Evolutionary conservation across 169 alveolate genomes (phyloP).

Genomic region (Cryptosporidium ryanae): DNA sequence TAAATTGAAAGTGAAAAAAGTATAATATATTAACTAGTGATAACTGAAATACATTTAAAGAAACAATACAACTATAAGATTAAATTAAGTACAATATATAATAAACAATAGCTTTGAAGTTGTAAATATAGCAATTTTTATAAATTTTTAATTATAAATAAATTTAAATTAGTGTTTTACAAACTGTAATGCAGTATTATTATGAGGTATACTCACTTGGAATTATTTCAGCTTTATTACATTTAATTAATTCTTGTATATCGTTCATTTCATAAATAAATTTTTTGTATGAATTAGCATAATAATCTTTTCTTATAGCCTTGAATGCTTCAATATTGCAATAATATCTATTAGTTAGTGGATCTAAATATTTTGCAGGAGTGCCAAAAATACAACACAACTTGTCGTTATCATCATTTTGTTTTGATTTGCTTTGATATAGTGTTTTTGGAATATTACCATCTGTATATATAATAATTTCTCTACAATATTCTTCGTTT

Average conservation of each 20-base stretch:
- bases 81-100: too few species aligned
- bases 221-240: constrained; percentile 16
- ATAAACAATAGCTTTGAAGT: too few species aligned
- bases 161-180: too few species aligned
- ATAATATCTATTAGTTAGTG: constrained; percentile 50
- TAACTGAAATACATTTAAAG: too few species aligned
- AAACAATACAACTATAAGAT: too few species aligned
- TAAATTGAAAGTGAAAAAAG: too few species aligned
- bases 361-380: constrained; percentile 59
- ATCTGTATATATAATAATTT: constrained; percentile 52
- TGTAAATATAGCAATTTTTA: too few species aligned
- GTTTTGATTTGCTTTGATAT: constrained; percentile 1
- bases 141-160: too few species aligned
- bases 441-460: constrained; percentile 30
- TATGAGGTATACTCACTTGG: background rate
- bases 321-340: constrained; percentile 57
- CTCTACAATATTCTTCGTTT: constrained; percentile 52
- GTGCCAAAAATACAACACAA: constrained; percentile 31
- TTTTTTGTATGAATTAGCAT: constrained; percentile 17
- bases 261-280: constrained; percentile 24
- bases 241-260: constrained; percentile 13
- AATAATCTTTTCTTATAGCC: constrained; percentile 38
- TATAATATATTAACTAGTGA: too few species aligned
- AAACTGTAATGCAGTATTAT: too few species aligned
- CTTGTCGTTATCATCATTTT: background rate